Evolutionary conservation across 2,329 filamentous ascomycete genomes (phyloP), one percentile per base, ranked within the genome.

Genomic region (Dothideomycetes sp.): DNA sequence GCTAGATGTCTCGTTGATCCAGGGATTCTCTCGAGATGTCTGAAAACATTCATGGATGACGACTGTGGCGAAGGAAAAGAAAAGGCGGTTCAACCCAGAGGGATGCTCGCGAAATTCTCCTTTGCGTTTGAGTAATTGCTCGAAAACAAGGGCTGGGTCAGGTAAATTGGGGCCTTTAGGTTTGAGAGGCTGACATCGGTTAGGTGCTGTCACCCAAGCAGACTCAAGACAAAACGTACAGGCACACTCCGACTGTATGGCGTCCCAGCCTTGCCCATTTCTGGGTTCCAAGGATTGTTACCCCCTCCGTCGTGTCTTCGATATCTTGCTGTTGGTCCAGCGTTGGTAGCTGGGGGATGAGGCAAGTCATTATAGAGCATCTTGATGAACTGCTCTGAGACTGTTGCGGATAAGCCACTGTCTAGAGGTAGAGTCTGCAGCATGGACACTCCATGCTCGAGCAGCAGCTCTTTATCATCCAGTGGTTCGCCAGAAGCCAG

Each of bases 351-450:
- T 4, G 66, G 56, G 10, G 70, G 70, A 49, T 73, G 70, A 22
- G 69, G 69, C 11, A 74, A 56, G 47, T 72, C 69, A 44, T 66
- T 52, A 61, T 65, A 74, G 3, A 74, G 59, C 68, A 72, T 70
- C 4, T 56, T 56, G 42, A 73, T 71, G 52, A 73, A 73, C 16
- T 60, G 61, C 52, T 69, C 61, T 3, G 68, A 68, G 5, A 70
- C 57, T n/a, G 58, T 63, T 31, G 60, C 50, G 36, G 64, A 62
- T n/a, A 72, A 55, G 10, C 66, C 61, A 47, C 68, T 72, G 52
- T 71, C 68, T 11, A 55, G 45, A 7, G 69, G 69, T n/a, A 72
- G 52, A 2, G 57, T 54, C 45, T 72, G 69, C 15, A 73, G 60
- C 65, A 73, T 70, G 10, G 64, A 52, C 2, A 74, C 68, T 14